Evolutionary conservation across 2,329 filamentous ascomycete genomes (phyloP).

Genomic region (Xylariomycetidae sp.): DNA sequence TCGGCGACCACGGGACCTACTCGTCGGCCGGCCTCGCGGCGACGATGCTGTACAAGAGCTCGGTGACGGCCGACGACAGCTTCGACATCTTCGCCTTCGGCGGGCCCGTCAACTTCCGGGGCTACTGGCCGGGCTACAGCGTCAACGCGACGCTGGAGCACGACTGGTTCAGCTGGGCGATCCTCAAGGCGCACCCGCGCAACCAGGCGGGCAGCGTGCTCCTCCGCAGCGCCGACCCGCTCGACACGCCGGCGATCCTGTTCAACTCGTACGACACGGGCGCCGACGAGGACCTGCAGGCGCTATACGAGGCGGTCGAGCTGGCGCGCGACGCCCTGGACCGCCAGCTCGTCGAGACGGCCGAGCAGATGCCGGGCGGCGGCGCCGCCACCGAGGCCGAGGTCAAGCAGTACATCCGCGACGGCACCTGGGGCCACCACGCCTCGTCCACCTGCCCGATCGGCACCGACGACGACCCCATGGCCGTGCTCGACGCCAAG

Average conservation of each 20-base stretch:
- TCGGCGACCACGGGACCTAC: constrained; percentile 1
- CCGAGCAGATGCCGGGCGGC: constrained; percentile 12
- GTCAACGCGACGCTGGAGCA: constrained; percentile 19
- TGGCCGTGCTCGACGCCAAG: constrained; percentile 45
- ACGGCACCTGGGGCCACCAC: constrained; percentile 17
- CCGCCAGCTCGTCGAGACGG: constrained; percentile 34
- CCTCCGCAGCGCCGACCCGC: constrained; percentile 57
- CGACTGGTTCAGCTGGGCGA: constrained; percentile 36
- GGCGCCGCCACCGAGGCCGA: constrained; percentile 12
- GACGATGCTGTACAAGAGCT: constrained; percentile 3
- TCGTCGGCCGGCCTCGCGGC: constrained; percentile 1
- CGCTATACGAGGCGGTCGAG: constrained; percentile 24
- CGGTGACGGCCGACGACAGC: constrained; percentile 3
- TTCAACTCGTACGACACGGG: constrained; percentile 58
- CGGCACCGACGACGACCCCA: constrained; percentile 39
- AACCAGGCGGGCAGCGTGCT: constrained; percentile 57
- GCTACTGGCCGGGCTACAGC: constrained; percentile 16
- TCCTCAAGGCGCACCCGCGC: constrained; percentile 52
- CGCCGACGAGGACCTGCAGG: constrained; percentile 26
- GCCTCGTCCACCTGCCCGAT: constrained; percentile 19
- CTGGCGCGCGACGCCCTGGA: constrained; percentile 40
- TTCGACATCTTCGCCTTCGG: constrained; percentile 3
- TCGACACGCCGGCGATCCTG: constrained; percentile 57
- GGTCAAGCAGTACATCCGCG: constrained; percentile 15
- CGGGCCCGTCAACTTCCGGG: constrained; percentile 12